A percentile compares a stretch with the other conserved stretches of the same genome.
phyloP scores from a whole-genome alignment of 352 stramenopile genomes.

The Stramenopiles sp. region DNA sequence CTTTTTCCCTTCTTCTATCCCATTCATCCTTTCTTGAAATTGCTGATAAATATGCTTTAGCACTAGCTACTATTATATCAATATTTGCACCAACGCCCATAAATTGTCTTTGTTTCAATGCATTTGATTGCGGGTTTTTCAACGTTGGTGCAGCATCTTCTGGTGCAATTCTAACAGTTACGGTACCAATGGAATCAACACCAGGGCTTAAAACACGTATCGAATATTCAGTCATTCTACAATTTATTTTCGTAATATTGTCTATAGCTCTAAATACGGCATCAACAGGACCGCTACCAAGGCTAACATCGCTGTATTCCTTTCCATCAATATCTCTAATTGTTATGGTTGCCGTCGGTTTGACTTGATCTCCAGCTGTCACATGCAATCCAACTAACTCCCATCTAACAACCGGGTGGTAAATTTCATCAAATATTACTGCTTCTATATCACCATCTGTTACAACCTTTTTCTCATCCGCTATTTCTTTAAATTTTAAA shows the following conservation, averaged over 20 bases:
- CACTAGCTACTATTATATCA: conserved; percentile 59
- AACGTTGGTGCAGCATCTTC: conserved; percentile 22
- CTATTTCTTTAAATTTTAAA: conserved; percentile 66
- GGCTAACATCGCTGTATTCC: conserved; percentile 59
- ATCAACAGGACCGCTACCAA: conserved; percentile 57
- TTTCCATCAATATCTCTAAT: conserved; percentile 58
- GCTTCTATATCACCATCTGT: conserved; percentile 67
- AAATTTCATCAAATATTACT: conserved; percentile 61
- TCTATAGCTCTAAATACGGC: conserved; percentile 61
- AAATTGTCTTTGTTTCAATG: conserved; percentile 50
- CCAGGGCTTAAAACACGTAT: conserved; percentile 62
- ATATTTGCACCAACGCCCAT: conserved; percentile 62
- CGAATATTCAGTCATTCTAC: conserved; percentile 57
- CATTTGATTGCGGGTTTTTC: conserved; percentile 58
- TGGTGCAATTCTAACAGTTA: conserved; percentile 44
- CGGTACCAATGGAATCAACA: conserved; percentile 52
- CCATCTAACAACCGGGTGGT: conserved; percentile 64
- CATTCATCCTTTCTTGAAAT: conserved; percentile 18
- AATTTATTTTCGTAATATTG: conserved; percentile 45
- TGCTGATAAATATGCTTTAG: conserved; percentile 59
- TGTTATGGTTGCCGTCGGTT: conserved; percentile 63
- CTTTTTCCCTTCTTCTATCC: conserved; percentile 18
- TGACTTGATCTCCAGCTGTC: conserved; percentile 60
- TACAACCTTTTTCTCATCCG: conserved; percentile 70
- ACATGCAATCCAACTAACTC: conserved; percentile 62